These are phyloP conservation scores for Suaeda aralocaspica DNA, from an alignment of 148 eudicot species.

Conservation along the genomic window DNA sequence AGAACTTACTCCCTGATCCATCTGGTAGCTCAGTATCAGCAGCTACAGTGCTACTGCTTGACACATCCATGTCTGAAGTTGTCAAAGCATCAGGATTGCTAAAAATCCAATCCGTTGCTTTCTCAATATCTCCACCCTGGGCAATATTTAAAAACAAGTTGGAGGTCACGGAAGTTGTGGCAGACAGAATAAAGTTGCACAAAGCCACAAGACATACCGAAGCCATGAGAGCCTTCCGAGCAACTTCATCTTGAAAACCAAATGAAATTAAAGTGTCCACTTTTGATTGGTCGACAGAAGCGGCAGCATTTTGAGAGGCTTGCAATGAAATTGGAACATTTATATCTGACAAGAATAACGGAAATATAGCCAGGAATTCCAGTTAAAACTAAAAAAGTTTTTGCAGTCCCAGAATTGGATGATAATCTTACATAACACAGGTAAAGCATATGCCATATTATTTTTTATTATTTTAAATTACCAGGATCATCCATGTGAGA, in stretches of 20 bases:
- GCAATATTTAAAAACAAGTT: not conserved
- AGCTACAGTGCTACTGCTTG: constrained; percentile 42
- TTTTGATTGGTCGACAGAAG: constrained; percentile 61
- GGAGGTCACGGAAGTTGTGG: not conserved
- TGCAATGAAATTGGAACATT: constrained; percentile 68
- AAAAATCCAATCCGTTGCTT: constrained; percentile 97
- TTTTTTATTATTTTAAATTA: constrained; percentile 22
- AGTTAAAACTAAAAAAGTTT: not conserved
- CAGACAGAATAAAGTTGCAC: not conserved
- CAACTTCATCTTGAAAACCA: constrained; percentile 80
- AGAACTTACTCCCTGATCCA: constrained; percentile 88
- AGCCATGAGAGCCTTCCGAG: constrained; percentile 69
- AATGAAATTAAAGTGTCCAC: constrained; percentile 69
- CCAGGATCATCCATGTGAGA: constrained; percentile 98
- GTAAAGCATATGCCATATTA: not conserved
- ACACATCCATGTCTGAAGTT: constrained; percentile 59
- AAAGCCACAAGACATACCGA: constrained; percentile 40
- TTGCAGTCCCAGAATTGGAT: not conserved
- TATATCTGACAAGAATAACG: constrained; percentile 51
- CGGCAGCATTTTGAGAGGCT: constrained; percentile 33
- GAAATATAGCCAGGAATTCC: constrained; percentile 3
- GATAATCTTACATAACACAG: not conserved
- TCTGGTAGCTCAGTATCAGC: constrained; percentile 67
- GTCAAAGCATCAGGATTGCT: constrained; percentile 48
- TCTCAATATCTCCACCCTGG: constrained; percentile 90